A percentile compares a stretch with the other conserved stretches of the same genome.
These are phyloP conservation scores for Cicer cuneatum DNA, from an alignment of 306 rosid genomes.

Conservation along the genomic window DNA sequence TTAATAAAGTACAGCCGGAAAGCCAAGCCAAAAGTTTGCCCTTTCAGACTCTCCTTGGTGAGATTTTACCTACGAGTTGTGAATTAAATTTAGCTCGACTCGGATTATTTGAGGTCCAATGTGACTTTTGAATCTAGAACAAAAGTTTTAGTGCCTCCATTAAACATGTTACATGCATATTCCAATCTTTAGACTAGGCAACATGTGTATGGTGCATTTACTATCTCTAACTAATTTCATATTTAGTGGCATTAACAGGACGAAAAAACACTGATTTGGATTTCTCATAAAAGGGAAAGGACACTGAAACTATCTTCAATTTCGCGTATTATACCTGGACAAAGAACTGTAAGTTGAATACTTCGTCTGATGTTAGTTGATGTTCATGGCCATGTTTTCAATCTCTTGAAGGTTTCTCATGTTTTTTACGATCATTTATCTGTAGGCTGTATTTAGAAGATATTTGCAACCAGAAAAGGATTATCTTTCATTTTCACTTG, in stretches of 20 bases:
- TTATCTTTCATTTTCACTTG: constrained; percentile 78
- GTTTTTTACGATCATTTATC: constrained; percentile 22
- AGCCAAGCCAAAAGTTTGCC: constrained; percentile 78
- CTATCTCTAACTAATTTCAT: constrained; percentile 53
- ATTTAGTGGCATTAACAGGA: constrained; percentile 68
- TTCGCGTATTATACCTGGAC: constrained; percentile 71
- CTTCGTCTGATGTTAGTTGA: neutral
- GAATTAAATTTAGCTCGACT: neutral
- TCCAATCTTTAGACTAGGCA: constrained; percentile 22
- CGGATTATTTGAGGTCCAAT: neutral
- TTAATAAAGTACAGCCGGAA: constrained; percentile 74
- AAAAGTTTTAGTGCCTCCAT: neutral
- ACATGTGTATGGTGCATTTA: constrained; percentile 32
- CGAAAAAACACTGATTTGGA: constrained; percentile 83
- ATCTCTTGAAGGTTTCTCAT: neutral
- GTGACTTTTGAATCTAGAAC: neutral
- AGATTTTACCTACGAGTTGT: constrained; percentile 44
- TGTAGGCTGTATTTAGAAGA: constrained; percentile 82
- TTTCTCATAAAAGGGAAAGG: constrained; percentile 72
- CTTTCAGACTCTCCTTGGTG: constrained; percentile 78
- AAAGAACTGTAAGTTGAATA: constrained; percentile 83
- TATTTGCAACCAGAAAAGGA: constrained; percentile 79
- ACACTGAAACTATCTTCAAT: constrained; percentile 64
- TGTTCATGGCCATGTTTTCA: constrained; percentile 7
- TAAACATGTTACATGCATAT: neutral